Conservation (phyloP, 176 grass and related monocot genomes). For the Olyra latifolia region DNA sequence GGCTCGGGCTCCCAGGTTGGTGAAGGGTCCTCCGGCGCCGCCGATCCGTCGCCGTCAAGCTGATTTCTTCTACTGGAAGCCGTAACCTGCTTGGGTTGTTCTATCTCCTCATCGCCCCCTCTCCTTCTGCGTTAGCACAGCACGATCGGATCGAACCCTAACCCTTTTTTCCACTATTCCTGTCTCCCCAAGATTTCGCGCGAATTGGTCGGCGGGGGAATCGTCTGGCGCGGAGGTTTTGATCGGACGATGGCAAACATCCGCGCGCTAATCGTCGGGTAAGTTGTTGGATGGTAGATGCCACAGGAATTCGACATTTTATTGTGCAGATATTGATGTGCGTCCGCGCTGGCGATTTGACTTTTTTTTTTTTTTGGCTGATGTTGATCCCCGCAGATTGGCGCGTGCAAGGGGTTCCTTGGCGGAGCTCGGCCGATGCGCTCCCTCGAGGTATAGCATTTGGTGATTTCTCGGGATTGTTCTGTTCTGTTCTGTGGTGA, state of each 20-base stretch:
- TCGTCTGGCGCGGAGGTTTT: not conserved
- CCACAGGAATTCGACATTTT: not conserved
- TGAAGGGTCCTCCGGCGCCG: no score
- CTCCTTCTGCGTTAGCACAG: no score
- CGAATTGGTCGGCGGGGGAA: conserved; percentile 1
- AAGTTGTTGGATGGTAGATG: conserved; percentile 1
- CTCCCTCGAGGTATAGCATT: conserved; percentile 32
- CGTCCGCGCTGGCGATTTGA: not conserved
- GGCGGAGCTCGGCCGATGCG: conserved; percentile 8
- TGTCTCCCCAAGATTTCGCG: not conserved
- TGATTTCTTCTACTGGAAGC: not conserved
- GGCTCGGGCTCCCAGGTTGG: no score
- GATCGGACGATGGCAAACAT: conserved; percentile 41
- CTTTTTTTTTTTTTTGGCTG: not conserved
- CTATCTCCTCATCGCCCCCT: not conserved
- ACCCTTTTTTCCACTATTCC: not conserved
- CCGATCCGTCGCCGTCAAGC: not conserved
- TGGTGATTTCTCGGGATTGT: not conserved
- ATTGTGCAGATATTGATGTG: not conserved
- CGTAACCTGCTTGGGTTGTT: not conserved
- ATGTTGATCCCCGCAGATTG: conserved; percentile 35
- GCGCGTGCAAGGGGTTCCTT: conserved; percentile 39
- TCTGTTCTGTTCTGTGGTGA: not conserved
- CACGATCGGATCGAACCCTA: not conserved
- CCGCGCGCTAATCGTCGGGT: conserved; percentile 45